Evolutionary conservation across 192 early-diverging fungal genomes (phyloP).

Genomic region (Dissophora ornata): DNA sequence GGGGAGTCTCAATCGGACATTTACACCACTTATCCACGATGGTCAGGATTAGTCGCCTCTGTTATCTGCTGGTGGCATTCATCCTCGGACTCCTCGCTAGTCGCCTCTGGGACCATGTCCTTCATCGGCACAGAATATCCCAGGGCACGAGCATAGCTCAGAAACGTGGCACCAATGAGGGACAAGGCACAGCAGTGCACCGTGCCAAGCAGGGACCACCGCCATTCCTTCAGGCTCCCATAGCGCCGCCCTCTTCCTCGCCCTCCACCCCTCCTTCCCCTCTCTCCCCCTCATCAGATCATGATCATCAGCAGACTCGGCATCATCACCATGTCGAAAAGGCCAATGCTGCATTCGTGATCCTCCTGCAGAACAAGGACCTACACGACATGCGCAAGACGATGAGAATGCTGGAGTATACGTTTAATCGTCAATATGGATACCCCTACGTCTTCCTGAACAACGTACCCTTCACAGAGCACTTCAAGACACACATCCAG

Average conservation of each 20-base stretch:
- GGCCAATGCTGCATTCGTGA: slow-evolving; percentile 77
- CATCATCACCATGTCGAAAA: slow-evolving; percentile 23
- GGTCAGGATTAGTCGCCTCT: slow-evolving; percentile 3
- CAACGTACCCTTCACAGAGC: slow-evolving; percentile 76
- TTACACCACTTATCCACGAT: neutral
- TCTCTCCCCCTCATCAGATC: neutral
- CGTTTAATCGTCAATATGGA: slow-evolving; percentile 77
- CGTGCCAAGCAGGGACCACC: neutral
- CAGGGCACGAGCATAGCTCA: neutral
- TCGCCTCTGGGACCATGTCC: neutral
- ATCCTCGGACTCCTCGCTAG: slow-evolving; percentile 24
- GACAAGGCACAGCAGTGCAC: neutral
- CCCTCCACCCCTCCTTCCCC: too few species aligned
- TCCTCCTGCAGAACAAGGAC: slow-evolving; percentile 79
- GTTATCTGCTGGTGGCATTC: slow-evolving; percentile 14
- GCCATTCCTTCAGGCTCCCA: neutral
- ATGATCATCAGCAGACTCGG: neutral
- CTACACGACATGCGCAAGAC: slow-evolving; percentile 70
- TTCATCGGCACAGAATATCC: too few species aligned
- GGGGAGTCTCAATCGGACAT: too few species aligned
- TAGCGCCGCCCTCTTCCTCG: too few species aligned
- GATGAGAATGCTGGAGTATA: slow-evolving; percentile 76
- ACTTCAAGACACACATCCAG: slow-evolving; percentile 69
- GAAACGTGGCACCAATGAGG: neutral
- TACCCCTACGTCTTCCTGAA: slow-evolving; percentile 92